phyloP scores from a whole-genome alignment of 78 protist species.

The Thecamonas trahens region DNA sequence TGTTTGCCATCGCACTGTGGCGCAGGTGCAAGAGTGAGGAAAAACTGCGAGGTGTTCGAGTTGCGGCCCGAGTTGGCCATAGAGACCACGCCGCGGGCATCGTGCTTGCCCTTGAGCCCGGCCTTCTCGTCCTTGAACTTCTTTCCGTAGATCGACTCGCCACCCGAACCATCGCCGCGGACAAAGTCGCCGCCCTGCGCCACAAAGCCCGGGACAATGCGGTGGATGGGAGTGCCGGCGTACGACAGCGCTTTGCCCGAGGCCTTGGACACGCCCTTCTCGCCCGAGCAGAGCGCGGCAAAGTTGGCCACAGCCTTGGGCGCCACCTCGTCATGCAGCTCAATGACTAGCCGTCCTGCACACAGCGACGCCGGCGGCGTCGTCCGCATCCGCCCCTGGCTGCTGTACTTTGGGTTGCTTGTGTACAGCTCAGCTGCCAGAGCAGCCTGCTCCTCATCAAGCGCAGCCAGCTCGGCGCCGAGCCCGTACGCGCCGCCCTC shows the following conservation, averaged over 20 bases:
- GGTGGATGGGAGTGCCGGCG: neutral
- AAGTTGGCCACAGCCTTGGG: constrained; percentile 63
- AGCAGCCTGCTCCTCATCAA: too few relatives aligned
- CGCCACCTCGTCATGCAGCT: constrained; percentile 32
- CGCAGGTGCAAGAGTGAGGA: constrained; percentile 63
- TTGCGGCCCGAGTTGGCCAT: constrained; percentile 81
- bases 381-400: too few relatives aligned
- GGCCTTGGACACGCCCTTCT: constrained; percentile 12
- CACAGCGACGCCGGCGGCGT: neutral
- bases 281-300: constrained; percentile 36
- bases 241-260: constrained; percentile 21
- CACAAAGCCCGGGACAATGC: constrained; percentile 37
- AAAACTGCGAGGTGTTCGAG: constrained; percentile 81
- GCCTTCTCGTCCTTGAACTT: constrained; percentile 73
- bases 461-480: too few relatives aligned
- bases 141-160: constrained; percentile 83
- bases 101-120: constrained; percentile 29
- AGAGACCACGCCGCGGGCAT: constrained; percentile 47
- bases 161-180: constrained; percentile 79
- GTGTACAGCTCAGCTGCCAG: too few relatives aligned
- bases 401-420: too few relatives aligned
- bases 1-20: constrained; percentile 72
- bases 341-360: constrained; percentile 44
- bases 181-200: constrained; percentile 88
- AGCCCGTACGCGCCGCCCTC: too few relatives aligned